Evolutionary conservation across 495 filamentous ascomycete species (phyloP).

Genomic region (Xylaria bambusicola): DNA sequence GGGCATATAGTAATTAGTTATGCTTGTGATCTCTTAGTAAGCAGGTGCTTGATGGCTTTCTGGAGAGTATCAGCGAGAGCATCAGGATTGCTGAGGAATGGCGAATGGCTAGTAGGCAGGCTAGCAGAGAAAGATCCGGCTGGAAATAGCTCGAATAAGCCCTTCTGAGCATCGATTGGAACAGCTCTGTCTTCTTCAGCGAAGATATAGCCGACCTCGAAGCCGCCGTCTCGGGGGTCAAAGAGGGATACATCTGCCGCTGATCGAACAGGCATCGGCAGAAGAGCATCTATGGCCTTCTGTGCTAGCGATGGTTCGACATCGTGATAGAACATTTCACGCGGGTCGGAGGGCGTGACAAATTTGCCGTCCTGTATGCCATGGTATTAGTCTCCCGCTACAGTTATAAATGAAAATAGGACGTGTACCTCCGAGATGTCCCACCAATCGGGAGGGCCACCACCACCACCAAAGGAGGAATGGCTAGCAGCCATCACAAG

Average conservation of each 20-base stretch:
- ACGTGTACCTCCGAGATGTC: not conserved
- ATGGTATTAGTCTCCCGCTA: not conserved
- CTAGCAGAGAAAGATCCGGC: constrained; percentile 5
- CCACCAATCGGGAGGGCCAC: not conserved
- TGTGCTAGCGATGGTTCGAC: constrained; percentile 22
- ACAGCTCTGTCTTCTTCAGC: constrained; percentile 20
- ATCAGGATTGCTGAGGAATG: constrained; percentile 14
- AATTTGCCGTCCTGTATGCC: constrained; percentile 16
- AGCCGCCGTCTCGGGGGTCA: not conserved
- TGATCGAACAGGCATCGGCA: constrained; percentile 9
- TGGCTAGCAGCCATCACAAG: not conserved
- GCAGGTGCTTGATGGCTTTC: constrained; percentile 35
- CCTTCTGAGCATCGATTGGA: not conserved
- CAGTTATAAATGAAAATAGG: not conserved
- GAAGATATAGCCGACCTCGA: constrained; percentile 20
- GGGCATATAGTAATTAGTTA: too few species aligned
- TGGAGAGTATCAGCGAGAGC: constrained; percentile 15
- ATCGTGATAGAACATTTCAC: constrained; percentile 34
- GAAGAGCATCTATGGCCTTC: constrained; percentile 19
- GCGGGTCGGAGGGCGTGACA: not conserved
- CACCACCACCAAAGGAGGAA: not conserved
- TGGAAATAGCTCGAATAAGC: constrained; percentile 11
- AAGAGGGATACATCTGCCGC: not conserved
- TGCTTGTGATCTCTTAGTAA: constrained; percentile 24
- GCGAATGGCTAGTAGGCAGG: constrained; percentile 9